Evolutionary conservation across 805 yeast genomes (phyloP).

Genomic region (Saturnispora zaruensis): DNA sequence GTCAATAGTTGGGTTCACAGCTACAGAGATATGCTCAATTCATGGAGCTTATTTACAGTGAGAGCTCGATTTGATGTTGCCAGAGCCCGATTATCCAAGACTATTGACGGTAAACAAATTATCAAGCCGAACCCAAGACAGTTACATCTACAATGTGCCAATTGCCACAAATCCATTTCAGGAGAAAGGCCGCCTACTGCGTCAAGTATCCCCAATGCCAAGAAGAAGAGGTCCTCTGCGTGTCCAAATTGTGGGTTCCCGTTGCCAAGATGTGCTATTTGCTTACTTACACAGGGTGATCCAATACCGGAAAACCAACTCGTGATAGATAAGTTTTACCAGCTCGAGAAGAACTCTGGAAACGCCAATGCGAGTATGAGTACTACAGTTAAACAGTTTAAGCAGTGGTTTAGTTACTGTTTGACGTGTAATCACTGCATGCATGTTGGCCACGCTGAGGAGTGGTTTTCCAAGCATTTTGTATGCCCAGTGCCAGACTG

Average conservation of each 20-base stretch:
- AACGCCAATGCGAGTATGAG: background rate
- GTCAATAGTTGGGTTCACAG: constrained; percentile 72
- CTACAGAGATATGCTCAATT: constrained; percentile 59
- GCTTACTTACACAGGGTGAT: constrained; percentile 70
- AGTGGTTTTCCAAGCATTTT: constrained; percentile 84
- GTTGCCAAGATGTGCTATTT: constrained; percentile 84
- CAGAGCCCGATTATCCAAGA: constrained; percentile 54
- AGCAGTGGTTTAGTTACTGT: constrained; percentile 89
- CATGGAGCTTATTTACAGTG: constrained; percentile 71
- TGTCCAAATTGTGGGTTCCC: constrained; percentile 88
- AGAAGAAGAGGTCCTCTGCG: constrained; percentile 13
- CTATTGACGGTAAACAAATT: constrained; percentile 39
- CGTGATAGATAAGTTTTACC: background rate
- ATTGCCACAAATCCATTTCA: constrained; percentile 70
- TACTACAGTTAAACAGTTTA: constrained; percentile 35
- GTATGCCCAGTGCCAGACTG: constrained; percentile 96
- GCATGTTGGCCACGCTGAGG: constrained; percentile 93
- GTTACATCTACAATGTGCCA: constrained; percentile 68
- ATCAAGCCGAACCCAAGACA: constrained; percentile 57
- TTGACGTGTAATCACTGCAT: constrained; percentile 85
- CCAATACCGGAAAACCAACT: constrained; percentile 38
- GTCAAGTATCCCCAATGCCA: constrained; percentile 1
- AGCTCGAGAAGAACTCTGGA: background rate
- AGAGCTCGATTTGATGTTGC: constrained; percentile 83
- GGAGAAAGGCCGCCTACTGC: constrained; percentile 2